These are phyloP conservation scores for Phytophthora hybrid DNA, from an alignment of 352 stramenopile species.

Conservation along the genomic window DNA sequence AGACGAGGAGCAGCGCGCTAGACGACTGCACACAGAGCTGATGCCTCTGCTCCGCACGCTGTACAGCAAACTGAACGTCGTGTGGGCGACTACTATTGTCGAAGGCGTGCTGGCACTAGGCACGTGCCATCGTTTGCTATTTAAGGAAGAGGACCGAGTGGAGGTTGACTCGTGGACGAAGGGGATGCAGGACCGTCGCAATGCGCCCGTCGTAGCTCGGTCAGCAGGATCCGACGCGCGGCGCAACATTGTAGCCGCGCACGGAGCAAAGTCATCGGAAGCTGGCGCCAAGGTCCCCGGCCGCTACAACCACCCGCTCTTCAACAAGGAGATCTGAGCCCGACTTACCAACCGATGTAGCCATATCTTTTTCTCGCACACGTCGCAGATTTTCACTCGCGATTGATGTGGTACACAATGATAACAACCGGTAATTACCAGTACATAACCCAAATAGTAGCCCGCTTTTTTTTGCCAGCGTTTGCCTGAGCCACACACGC, in stretches of 20 bases:
- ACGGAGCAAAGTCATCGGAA: conserved; percentile 55
- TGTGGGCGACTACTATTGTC: conserved; percentile 71
- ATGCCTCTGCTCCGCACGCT: conserved; percentile 76
- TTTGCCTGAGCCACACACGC: conserved; percentile 34
- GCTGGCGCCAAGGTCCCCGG: conserved; percentile 66
- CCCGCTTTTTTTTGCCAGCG: conserved; percentile 4
- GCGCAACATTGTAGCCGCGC: conserved; percentile 66
- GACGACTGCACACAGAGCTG: conserved; percentile 44
- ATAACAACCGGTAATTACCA: conserved; percentile 4
- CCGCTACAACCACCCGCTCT: conserved; percentile 76
- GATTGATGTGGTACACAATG: background rate
- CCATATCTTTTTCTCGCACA: conserved; percentile 14
- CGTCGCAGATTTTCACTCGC: background rate
- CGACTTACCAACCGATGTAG: conserved; percentile 4
- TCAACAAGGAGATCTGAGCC: conserved; percentile 62
- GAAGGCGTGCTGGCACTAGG: conserved; percentile 63
- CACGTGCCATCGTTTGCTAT: conserved; percentile 65
- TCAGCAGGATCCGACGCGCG: conserved; percentile 63
- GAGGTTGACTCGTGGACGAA: conserved; percentile 80
- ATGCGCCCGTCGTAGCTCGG: conserved; percentile 40
- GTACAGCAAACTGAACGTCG: conserved; percentile 52
- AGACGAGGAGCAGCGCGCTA: conserved; percentile 10
- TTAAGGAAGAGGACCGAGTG: conserved; percentile 51
- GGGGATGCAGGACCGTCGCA: conserved; percentile 59
- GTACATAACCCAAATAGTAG: background rate